Evolutionary conservation across 176 grass and related monocot species (phyloP), one percentile per base, ranked within the genome.

Genomic region (Elymus sibiricus): DNA sequence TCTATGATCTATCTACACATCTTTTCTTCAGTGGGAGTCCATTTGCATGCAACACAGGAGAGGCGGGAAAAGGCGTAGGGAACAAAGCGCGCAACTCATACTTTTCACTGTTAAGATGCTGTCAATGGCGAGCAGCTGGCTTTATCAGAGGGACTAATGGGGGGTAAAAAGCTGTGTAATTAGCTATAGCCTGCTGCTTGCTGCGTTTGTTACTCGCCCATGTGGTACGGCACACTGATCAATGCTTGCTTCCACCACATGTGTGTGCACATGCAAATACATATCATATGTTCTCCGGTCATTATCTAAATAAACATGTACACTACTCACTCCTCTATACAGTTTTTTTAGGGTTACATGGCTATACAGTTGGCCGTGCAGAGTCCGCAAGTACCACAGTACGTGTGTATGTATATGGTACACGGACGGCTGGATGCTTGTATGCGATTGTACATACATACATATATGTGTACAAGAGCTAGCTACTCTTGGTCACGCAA

Each of bases 91-190:
- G 19, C 83, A 90, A 85, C 83, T 65, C 47, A 28, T 62, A 83
- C 91, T 91, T 93, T 93, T 83, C 44, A 91, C 94, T 90, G 84
- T 90, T 93, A 76, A 91, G 79, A 83, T 93, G 85, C 83, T 91
- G 89, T 88, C 90, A 83, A 90, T 90, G 74, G 82, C 89, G 61
- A 67, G 89, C 65, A 62, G 89, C 71, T 83, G 85, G 62, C 94
- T 93, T 93, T 95, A 77, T 91, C 78, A 83, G 71, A 89, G 25
- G 37, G 82, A 38, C 80, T 87, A 81, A 87, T 64, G 19, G 66
- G n/a, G 22, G 83, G 55, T 85, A 86, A 89, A 78, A 84, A 19
- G 60, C 13, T 84, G 69, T 17, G 6, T 44, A 42, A 55, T 74
- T 64, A 84, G 5, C 16, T 53, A 37, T 37, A 51, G 47, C 47